A percentile compares a stretch with the other conserved stretches of the same genome.
phyloP scores from a whole-genome alignment of 257 asterid species.

The Paulownia fortunei region DNA sequence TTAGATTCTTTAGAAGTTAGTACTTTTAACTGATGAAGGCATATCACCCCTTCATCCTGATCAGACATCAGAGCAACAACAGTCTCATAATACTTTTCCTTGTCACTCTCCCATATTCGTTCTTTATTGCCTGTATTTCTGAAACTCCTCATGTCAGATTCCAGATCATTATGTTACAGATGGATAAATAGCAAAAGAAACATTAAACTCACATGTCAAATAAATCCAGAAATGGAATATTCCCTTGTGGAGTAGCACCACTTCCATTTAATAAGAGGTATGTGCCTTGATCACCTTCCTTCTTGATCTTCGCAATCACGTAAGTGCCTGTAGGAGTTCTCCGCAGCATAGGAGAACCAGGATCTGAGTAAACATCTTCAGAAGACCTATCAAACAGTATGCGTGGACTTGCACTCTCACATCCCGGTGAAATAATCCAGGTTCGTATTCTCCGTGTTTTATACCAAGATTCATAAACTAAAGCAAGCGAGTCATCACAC shows the following conservation, averaged over 20 bases:
- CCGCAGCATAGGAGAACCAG: constrained; percentile 96
- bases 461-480: constrained; percentile 97
- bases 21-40: constrained; percentile 59
- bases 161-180: constrained; percentile 36
- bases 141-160: constrained; percentile 57
- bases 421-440: constrained; percentile 86
- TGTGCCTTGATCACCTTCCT: constrained; percentile 67
- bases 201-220: constrained; percentile 87
- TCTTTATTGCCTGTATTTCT: constrained; percentile 94
- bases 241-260: constrained; percentile 99
- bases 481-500: constrained; percentile 93
- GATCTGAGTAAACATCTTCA: constrained; percentile 99
- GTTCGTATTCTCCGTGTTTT: constrained; percentile 77
- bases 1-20: constrained; percentile 93
- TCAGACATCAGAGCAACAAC: constrained; percentile 89
- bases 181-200: constrained; percentile 31
- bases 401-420: constrained; percentile 63
- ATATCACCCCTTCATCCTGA: constrained; percentile 73
- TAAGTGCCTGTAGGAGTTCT: constrained; percentile 85
- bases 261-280: constrained; percentile 76
- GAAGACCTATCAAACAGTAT: constrained; percentile 96
- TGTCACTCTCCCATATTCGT: constrained; percentile 97
- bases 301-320: constrained; percentile 87
- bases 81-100: constrained; percentile 81
- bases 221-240: constrained; percentile 87